These are phyloP conservation scores for Saccharomycopsis oosterbeekiorum DNA, from an alignment of 805 yeast species.

Conservation along the genomic window DNA sequence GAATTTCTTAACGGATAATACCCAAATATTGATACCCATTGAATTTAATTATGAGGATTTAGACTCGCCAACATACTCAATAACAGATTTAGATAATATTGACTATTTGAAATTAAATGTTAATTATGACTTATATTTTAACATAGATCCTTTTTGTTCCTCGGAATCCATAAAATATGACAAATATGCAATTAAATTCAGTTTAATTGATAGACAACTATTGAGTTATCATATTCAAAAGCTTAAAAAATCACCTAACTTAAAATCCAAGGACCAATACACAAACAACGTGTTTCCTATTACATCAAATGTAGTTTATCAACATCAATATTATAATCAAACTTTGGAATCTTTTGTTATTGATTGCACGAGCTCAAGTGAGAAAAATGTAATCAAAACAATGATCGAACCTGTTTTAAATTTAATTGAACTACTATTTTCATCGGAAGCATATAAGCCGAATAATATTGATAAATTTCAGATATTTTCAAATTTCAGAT, in stretches of 20 bases:
- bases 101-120: background rate
- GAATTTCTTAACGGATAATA: background rate
- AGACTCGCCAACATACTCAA: constrained; percentile 4
- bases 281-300: background rate
- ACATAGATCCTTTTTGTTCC: background rate
- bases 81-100: background rate
- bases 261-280: background rate
- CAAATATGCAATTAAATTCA: background rate
- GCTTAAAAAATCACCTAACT: background rate
- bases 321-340: background rate
- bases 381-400: background rate
- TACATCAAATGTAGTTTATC: background rate
- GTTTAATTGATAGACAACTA: background rate
- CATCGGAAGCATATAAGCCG: background rate
- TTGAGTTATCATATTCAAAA: background rate
- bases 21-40: constrained; percentile 9
- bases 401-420: background rate
- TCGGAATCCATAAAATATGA: background rate
- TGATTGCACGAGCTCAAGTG: background rate
- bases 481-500: background rate
- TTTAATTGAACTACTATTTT: background rate
- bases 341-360: background rate
- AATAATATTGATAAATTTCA: background rate
- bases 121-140: constrained; percentile 8
- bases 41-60: constrained; percentile 11